Evolutionary conservation across 352 stramenopile species (phyloP).

Genomic region (Aphanomyces astaci): DNA sequence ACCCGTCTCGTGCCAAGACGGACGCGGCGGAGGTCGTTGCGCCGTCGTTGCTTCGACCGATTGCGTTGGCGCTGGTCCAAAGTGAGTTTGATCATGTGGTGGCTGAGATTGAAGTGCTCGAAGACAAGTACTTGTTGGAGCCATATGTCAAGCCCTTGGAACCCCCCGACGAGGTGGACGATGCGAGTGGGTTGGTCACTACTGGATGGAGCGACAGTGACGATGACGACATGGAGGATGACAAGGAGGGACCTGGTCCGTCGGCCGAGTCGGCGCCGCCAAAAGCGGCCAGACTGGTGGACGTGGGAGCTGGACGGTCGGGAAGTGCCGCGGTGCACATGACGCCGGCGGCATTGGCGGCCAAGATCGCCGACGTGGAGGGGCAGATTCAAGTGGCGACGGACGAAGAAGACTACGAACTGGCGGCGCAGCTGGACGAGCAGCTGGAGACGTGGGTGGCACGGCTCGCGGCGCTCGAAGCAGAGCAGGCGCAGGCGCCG

Average conservation of each 20-base stretch:
- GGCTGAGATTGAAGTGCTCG: conserved; percentile 47
- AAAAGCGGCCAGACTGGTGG: conserved; percentile 4
- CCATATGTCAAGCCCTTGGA: conserved; percentile 47
- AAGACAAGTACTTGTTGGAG: conserved; percentile 49
- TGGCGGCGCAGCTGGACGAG: conserved; percentile 65
- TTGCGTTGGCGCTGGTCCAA: conserved; percentile 61
- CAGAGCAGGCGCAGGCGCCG: background rate
- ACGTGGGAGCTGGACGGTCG: conserved; percentile 23
- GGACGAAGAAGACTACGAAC: conserved; percentile 74
- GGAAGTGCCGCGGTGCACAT: conserved; percentile 26
- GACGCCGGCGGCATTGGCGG: conserved; percentile 46
- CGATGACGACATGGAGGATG: conserved; percentile 34
- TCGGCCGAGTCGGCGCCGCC: background rate
- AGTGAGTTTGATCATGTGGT: conserved; percentile 66
- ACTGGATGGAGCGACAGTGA: conserved; percentile 34
- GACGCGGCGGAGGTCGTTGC: too few species aligned
- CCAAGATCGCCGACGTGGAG: conserved; percentile 55
- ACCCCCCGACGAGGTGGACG: conserved; percentile 35
- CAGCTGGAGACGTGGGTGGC: conserved; percentile 53
- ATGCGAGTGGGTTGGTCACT: conserved; percentile 29
- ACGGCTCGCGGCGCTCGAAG: background rate
- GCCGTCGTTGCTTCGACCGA: conserved; percentile 39
- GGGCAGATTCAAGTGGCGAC: conserved; percentile 62
- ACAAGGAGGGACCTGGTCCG: background rate
- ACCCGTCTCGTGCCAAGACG: conserved; percentile 39